Evolutionary conservation across 805 yeast species (phyloP).

Genomic region (Kazachstania psychrophila): DNA sequence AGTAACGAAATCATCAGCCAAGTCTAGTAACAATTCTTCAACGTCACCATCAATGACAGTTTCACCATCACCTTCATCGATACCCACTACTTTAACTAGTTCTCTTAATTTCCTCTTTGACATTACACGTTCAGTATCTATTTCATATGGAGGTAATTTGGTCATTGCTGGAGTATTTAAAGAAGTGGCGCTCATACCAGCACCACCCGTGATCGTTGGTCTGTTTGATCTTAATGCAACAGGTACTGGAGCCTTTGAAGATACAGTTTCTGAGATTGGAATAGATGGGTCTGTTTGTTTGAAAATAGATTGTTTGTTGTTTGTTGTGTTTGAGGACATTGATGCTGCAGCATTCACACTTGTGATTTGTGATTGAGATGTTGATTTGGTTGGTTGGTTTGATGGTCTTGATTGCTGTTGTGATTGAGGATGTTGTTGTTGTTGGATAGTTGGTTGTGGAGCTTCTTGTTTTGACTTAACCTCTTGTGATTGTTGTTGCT

Average conservation of each 20-base stretch:
- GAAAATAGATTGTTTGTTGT: conserved; percentile 27
- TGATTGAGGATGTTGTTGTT: too few relatives aligned
- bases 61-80: conserved; percentile 86
- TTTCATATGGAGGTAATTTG: conserved; percentile 73
- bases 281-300: conserved; percentile 47
- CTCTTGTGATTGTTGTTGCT: too few relatives aligned
- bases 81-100: conserved; percentile 70
- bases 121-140: conserved; percentile 72
- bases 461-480: too few relatives aligned
- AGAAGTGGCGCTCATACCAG: conserved; percentile 60
- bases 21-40: conserved; percentile 78
- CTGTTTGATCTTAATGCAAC: conserved; percentile 58
- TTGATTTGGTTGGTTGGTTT: too few relatives aligned
- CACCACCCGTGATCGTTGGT: conserved; percentile 80
- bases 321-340: conserved; percentile 20
- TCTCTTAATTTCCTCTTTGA: conserved; percentile 86
- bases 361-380: conserved; percentile 33
- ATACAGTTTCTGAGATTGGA: conserved; percentile 61
- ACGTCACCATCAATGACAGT: conserved; percentile 91
- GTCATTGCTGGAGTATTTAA: conserved; percentile 67
- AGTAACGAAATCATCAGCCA: conserved; percentile 91
- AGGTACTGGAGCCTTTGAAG: conserved; percentile 57
- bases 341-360: conserved; percentile 44
- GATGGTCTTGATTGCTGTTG: too few relatives aligned
- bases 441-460: too few relatives aligned